phyloP scores from a whole-genome alignment of 805 yeast species.

The Blastobotrys robertii region DNA sequence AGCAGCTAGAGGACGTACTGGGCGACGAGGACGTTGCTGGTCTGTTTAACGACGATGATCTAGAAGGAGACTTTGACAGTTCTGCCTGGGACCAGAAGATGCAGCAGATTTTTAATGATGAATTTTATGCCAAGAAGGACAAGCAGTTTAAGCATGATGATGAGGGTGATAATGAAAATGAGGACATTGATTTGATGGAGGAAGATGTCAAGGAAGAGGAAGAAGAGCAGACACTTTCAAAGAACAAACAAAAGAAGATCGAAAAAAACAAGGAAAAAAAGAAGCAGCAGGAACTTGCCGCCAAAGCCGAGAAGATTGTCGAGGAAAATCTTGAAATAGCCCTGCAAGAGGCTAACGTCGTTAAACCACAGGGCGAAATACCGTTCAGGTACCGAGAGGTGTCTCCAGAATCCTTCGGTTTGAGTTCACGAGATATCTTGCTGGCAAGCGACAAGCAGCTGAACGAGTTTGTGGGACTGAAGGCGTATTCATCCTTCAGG shows the following conservation, averaged over 20 bases:
- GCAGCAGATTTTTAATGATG: conserved; percentile 78
- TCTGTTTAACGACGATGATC: conserved; percentile 60
- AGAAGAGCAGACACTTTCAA: conserved; percentile 4
- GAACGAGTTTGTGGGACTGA: conserved; percentile 77
- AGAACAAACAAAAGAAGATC: conserved; percentile 22
- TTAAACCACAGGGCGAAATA: conserved; percentile 35
- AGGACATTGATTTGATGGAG: conserved; percentile 20
- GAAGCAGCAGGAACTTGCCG: conserved; percentile 50
- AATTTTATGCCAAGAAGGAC: conserved; percentile 50
- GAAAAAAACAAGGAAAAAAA: conserved; percentile 54
- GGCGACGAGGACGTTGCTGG: conserved; percentile 52
- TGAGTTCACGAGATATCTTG: conserved; percentile 75
- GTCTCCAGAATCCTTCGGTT: conserved; percentile 87
- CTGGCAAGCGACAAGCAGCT: conserved; percentile 81
- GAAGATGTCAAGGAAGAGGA: background rate
- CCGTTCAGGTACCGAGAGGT: conserved; percentile 86
- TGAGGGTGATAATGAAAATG: conserved; percentile 17
- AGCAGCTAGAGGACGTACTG: conserved; percentile 54
- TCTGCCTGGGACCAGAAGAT: conserved; percentile 85
- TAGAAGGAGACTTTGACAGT: conserved; percentile 83
- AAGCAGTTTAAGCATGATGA: conserved; percentile 19
- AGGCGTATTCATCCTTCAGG: conserved; percentile 90
- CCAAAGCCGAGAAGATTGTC: conserved; percentile 68
- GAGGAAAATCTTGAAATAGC: conserved; percentile 59
- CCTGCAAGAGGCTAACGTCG: conserved; percentile 22